These are phyloP conservation scores for Phytomonas sp. DNA, from an alignment of 208 protist genomes.

Conservation along the genomic window DNA sequence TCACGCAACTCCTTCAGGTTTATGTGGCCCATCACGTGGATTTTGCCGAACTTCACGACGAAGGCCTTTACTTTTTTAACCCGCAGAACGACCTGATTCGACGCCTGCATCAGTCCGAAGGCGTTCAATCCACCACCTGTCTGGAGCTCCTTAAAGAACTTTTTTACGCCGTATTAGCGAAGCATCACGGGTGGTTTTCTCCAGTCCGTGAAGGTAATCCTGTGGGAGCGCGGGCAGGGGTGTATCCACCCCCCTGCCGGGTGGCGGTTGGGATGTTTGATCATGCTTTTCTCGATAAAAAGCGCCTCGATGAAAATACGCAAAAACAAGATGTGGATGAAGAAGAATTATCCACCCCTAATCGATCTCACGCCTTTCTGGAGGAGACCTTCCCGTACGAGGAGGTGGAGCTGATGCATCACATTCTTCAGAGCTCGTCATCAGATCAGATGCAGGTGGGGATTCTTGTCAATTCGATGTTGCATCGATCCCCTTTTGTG, in stretches of 20 bases:
- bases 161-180: constrained; percentile 5
- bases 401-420: neutral
- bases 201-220: no score
- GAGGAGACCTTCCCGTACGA: neutral
- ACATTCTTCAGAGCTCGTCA: neutral
- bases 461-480: neutral
- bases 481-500: neutral
- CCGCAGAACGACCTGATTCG: neutral
- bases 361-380: no score
- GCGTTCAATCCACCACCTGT: constrained; percentile 14
- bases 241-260: neutral
- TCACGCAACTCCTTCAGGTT: constrained; percentile 8
- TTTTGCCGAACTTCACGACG: neutral
- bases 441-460: neutral
- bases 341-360: no score
- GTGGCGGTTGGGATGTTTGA: neutral
- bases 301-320: no score
- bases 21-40: neutral
- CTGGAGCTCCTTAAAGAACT: constrained; percentile 38
- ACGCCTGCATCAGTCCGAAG: constrained; percentile 13
- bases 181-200: neutral
- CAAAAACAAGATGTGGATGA: no score
- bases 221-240: neutral
- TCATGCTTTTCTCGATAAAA: neutral
- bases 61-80: neutral